These are phyloP conservation scores for Crithidia mellificae DNA, from an alignment of 208 protist genomes.

Conservation along the genomic window DNA sequence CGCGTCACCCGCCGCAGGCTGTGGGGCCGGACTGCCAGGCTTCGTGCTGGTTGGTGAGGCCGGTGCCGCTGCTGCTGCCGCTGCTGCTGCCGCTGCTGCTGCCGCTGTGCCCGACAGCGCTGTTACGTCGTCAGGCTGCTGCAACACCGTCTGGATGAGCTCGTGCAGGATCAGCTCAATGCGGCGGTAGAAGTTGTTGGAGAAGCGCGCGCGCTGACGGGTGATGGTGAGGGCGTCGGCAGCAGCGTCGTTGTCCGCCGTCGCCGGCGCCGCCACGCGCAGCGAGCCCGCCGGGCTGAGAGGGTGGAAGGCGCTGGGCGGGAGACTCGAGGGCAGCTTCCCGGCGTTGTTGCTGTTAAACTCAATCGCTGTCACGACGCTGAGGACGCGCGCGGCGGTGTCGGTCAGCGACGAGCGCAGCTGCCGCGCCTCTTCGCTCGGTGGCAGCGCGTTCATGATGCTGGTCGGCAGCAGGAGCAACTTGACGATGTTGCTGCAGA, in stretches of 20 bases:
- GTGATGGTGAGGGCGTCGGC: slow-evolving; percentile 3
- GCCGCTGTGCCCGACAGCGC: background rate
- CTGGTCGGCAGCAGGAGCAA: slow-evolving; percentile 80
- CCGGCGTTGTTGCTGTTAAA: slow-evolving; percentile 24
- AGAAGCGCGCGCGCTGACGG: slow-evolving; percentile 43
- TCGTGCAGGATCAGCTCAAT: slow-evolving; percentile 53
- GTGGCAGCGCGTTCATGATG: slow-evolving; percentile 51
- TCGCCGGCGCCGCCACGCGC: slow-evolving; percentile 6
- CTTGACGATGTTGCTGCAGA: slow-evolving; percentile 78
- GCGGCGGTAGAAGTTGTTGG: slow-evolving; percentile 68
- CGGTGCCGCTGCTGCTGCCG: background rate
- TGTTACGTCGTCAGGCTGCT: slow-evolving; percentile 14
- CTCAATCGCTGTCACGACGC: slow-evolving; percentile 38
- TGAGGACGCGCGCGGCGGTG: slow-evolving; percentile 38
- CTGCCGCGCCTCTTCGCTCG: slow-evolving; percentile 27
- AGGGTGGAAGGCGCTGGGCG: background rate
- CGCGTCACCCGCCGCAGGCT: background rate
- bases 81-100: background rate
- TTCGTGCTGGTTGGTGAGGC: background rate
- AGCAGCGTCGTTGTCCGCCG: background rate
- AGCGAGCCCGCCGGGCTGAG: slow-evolving; percentile 5
- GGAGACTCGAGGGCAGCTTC: slow-evolving; percentile 1
- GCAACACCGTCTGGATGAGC: slow-evolving; percentile 56
- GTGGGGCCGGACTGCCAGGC: slow-evolving; percentile 5
- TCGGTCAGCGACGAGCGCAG: slow-evolving; percentile 45